Evolutionary conservation across 768 basidiomycete genomes (phyloP), one percentile per base, ranked within the genome.

Genomic region (Macrolepiota albuminosa): DNA sequence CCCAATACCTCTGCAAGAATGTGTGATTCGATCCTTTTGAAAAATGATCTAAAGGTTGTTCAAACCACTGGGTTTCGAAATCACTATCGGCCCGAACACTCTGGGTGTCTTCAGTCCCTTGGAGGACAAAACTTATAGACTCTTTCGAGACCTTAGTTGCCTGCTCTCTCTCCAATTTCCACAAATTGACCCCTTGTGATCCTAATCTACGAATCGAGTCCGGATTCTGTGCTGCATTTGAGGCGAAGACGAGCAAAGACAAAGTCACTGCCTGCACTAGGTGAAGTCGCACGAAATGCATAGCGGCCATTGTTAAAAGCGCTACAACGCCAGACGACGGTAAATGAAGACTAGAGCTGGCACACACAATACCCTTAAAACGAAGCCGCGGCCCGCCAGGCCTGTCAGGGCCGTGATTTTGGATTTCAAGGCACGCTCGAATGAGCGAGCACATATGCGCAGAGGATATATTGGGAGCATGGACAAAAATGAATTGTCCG

Each of bases 1-100:
- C 79, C 96, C 96, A 99, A 72, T 93, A 99, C 21, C 96, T 82
- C 69, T 98, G 95, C 54, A 80, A 74, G 74, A 92, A 98, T 0
- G 86, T 91, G 46, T 83, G 81, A 46, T 76, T 74, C 10, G 76
- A 73, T 13, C 76, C 69, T 39, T 76, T 76, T 63, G 80, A 75
- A 64, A 89, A 88, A 69, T 98, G 95, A 68, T 95, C 93, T 61
- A 96, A 74, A 2, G 91, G 93, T 68, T 98, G 95, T 57, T 80
- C 72, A 74, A 96, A 95, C 77, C 84, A 91, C 51, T 83, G 82
- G 3, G 80, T 80, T 14, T 75, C 75, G 69, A 88, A 88, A 40
- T 81, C 78, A 26, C 39, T 49, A 1, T 34, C 49, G 39, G 58
- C 54, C 34, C 45, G 34, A 54, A 54, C 59, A 66, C 49, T 48